phyloP scores from a whole-genome alignment of 2,329 filamentous ascomycete species.

The Achaetomium macrosporum region DNA sequence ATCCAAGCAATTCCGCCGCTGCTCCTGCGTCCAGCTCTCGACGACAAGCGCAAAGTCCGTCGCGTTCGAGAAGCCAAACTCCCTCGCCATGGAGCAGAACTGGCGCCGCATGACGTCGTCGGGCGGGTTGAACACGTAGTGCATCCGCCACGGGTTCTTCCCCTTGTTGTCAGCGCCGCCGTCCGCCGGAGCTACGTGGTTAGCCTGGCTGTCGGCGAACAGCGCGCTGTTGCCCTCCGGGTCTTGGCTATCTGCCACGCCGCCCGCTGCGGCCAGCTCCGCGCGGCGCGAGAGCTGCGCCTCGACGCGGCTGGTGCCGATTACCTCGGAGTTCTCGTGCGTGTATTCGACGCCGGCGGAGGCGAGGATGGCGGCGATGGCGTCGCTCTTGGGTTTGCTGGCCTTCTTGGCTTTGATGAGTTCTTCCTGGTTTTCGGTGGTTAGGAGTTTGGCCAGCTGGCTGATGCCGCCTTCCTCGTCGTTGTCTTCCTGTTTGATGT shows the following conservation, averaged over 20 bases:
- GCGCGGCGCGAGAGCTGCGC: slow-evolving; percentile 74
- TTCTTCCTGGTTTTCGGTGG: slow-evolving; percentile 39
- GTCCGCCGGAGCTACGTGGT: slow-evolving; percentile 13
- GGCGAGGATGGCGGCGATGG: slow-evolving; percentile 81
- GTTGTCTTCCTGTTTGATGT: slow-evolving; percentile 40
- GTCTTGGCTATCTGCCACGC: slow-evolving; percentile 26
- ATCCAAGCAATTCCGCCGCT: slow-evolving; percentile 72
- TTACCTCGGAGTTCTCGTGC: slow-evolving; percentile 91
- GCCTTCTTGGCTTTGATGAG: slow-evolving; percentile 29
- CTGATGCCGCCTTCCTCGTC: slow-evolving; percentile 59
- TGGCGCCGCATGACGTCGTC: slow-evolving; percentile 69
- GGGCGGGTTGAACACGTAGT: slow-evolving; percentile 63
- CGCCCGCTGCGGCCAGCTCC: slow-evolving; percentile 51
- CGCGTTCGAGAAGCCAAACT: slow-evolving; percentile 68
- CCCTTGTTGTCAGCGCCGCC: neutral
- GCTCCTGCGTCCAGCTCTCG: slow-evolving; percentile 81
- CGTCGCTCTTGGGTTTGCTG: slow-evolving; percentile 53
- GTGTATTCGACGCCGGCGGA: slow-evolving; percentile 89
- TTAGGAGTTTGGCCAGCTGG: slow-evolving; percentile 61
- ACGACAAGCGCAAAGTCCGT: slow-evolving; percentile 86
- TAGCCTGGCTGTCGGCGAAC: slow-evolving; percentile 49
- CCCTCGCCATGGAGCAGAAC: slow-evolving; percentile 83
- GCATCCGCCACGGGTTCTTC: slow-evolving; percentile 27
- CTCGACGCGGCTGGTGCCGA: slow-evolving; percentile 90
- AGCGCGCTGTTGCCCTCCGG: slow-evolving; percentile 44